Evolutionary conservation across 2,329 filamentous ascomycete species (phyloP).

Genomic region (Clonostachys rhizophaga): DNA sequence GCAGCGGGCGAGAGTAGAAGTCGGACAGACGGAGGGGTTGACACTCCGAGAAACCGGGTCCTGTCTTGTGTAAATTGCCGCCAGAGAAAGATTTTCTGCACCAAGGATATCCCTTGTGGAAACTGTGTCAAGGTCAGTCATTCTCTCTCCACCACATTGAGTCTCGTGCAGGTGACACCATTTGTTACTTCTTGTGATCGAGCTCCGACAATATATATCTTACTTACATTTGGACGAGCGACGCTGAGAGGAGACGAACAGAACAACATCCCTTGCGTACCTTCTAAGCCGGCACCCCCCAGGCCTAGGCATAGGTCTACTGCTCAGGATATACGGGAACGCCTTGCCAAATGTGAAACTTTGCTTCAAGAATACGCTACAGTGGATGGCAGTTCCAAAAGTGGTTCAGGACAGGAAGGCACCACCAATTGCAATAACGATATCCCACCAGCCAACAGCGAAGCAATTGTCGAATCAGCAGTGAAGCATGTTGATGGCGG

Average conservation of each 20-base stretch:
- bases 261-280: constrained; percentile 14
- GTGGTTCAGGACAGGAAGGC: background rate
- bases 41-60: background rate
- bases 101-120: constrained; percentile 1
- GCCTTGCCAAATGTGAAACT: constrained; percentile 13
- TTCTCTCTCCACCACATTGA: no score
- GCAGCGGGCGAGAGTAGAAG: no score
- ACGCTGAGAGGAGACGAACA: no score
- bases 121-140: constrained; percentile 3
- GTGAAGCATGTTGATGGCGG: constrained; percentile 49
- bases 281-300: constrained; percentile 17
- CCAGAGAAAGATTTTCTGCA: background rate
- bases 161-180: background rate
- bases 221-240: background rate
- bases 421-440: constrained; percentile 9
- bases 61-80: constrained; percentile 1
- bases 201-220: background rate
- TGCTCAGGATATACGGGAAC: constrained; percentile 14
- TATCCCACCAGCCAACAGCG: constrained; percentile 29
- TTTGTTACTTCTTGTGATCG: background rate
- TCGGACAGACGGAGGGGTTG: no score
- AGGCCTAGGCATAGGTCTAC: constrained; percentile 18
- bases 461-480: constrained; percentile 10
- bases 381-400: background rate
- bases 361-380: constrained; percentile 9